Evolutionary conservation across 495 filamentous ascomycete species (phyloP), one percentile per base, ranked within the genome.

Genomic region (Echria macrotheca): DNA sequence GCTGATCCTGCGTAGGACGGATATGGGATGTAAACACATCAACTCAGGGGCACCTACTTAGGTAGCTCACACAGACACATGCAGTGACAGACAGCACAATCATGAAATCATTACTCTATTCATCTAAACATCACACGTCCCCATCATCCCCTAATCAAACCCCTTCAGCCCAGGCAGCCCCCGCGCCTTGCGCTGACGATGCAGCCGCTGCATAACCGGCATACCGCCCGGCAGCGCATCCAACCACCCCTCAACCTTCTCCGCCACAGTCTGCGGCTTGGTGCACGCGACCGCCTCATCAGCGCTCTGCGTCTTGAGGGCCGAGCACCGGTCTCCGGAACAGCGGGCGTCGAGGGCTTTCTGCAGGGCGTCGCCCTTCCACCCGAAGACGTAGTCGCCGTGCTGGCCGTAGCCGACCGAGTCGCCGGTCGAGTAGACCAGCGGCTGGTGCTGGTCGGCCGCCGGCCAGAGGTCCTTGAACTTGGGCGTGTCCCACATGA

Each of bases 351-450:
- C 70, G 63, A 76, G 69, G 21, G 73, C 73, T 17, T 57, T 56
- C 61, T 71, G 72, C 10, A 76, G 66, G 2, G 69, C 59, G 12
- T 72, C 66, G 40, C 64, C 71, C 54, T 74, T 63, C 71, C 73
- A 76, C 24, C 73, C 73, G 55, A 75, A 76, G 36, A 76, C 53
- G 54, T 76, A 76, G 46, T 76, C 73, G 19, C 71, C 73, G 50
- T 74, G 72, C 23, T 69, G 64, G 19, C 71, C 71, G 37, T 65
- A 66, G 2, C 72, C 71, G 31, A 26, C 57, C 67, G 19, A 62
- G 47, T 79, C 76, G 10, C 75, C 76, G 58, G 74, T 70, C 19
- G 59, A 65, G 66, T 69, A 73, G 19, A 71, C 66, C 45, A 73
- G 67, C 26, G 72, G 72, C 44, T 69, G 64, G n/a, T n/a, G n/a